phyloP scores from a whole-genome alignment of 805 yeast genomes.

The Yarrowia hollandica region DNA sequence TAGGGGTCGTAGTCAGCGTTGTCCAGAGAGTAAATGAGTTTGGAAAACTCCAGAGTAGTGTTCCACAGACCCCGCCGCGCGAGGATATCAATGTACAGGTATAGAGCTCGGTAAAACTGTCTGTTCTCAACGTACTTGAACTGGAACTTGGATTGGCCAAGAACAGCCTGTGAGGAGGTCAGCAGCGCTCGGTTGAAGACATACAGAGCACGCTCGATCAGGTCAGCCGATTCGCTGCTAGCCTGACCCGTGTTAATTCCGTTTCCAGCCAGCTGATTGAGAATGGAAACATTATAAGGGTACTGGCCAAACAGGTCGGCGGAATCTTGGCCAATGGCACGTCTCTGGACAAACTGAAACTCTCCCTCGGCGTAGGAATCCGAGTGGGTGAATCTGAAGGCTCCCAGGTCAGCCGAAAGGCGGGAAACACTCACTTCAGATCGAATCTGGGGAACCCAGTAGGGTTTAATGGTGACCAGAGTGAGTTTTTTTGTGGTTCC shows the following conservation, averaged over 20 bases:
- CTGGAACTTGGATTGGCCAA: slow-evolving; percentile 62
- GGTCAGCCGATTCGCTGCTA: slow-evolving; percentile 62
- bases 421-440: slow-evolving; percentile 51
- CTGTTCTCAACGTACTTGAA: slow-evolving; percentile 73
- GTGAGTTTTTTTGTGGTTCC: slow-evolving; percentile 68
- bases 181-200: slow-evolving; percentile 75
- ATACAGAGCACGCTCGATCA: slow-evolving; percentile 74
- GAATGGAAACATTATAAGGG: slow-evolving; percentile 76
- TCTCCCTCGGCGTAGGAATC: slow-evolving; percentile 56
- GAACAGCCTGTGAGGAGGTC: slow-evolving; percentile 54
- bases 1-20: slow-evolving; percentile 67
- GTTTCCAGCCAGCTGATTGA: slow-evolving; percentile 76
- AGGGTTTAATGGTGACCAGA: slow-evolving; percentile 72
- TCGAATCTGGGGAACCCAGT: slow-evolving; percentile 71
- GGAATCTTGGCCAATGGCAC: slow-evolving; percentile 45
- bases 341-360: slow-evolving; percentile 57
- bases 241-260: slow-evolving; percentile 72
- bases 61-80: slow-evolving; percentile 74
- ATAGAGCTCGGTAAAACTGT: slow-evolving; percentile 70
- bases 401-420: slow-evolving; percentile 43
- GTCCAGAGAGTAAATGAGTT: slow-evolving; percentile 62
- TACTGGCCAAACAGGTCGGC: slow-evolving; percentile 46
- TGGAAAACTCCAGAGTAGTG: slow-evolving; percentile 77
- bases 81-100: slow-evolving; percentile 66
- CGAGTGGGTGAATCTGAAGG: slow-evolving; percentile 51